A percentile compares a stretch with the other conserved stretches of the same genome.
Conservation (phyloP, 106 monocot species). For the Dactylorhiza incarnata region DNA sequence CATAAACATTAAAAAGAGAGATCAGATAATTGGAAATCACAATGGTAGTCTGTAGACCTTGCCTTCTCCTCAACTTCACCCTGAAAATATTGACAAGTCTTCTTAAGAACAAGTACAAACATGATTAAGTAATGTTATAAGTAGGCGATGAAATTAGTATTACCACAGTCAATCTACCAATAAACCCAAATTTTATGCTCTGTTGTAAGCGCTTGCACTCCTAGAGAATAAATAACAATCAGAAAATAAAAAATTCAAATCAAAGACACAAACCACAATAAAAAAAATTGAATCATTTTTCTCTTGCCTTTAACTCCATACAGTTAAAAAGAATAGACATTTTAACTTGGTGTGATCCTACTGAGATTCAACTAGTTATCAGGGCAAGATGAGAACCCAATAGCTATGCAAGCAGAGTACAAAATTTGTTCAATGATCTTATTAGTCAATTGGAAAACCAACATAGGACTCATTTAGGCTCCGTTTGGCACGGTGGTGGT, state of each 20-base stretch:
- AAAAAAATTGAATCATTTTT: too few species aligned
- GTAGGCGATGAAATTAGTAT: background rate
- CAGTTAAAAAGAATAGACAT: too few species aligned
- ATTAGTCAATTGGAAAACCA: too few species aligned
- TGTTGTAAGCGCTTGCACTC: slow-evolving; percentile 91
- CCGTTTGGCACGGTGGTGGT: too few species aligned
- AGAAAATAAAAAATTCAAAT: background rate
- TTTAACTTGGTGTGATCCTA: too few species aligned
- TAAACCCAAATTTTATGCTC: slow-evolving; percentile 88
- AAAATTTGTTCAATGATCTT: too few species aligned
- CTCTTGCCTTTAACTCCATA: too few species aligned
- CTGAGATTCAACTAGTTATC: too few species aligned
- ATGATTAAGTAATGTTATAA: background rate
- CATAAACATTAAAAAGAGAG: background rate
- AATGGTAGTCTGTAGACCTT: slow-evolving; percentile 32
- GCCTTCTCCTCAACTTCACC: slow-evolving; percentile 70
- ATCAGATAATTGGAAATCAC: background rate
- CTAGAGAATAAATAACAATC: slow-evolving; percentile 28
- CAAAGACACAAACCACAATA: background rate
- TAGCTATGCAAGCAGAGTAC: too few species aligned
- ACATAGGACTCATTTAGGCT: too few species aligned
- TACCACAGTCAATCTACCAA: slow-evolving; percentile 80
- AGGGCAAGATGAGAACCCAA: too few species aligned
- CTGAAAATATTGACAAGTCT: slow-evolving; percentile 11
- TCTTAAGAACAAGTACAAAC: background rate